A percentile compares a stretch with the other conserved stretches of the same genome.
Conservation (phyloP, 2,329 filamentous ascomycete species). For the Aspergillus uvarum region DNA sequence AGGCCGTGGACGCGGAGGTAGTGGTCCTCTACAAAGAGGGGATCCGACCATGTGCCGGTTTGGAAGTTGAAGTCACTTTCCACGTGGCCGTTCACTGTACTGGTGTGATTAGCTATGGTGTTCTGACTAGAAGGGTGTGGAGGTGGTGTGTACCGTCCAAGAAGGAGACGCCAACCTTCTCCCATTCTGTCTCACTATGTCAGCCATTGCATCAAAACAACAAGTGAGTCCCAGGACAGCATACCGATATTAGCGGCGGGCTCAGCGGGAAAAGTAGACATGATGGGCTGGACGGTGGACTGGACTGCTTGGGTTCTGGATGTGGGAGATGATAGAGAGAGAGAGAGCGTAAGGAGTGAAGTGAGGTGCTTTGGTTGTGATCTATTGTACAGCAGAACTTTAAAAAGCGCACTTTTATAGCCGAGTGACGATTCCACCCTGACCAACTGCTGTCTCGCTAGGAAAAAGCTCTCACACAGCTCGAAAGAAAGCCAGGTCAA, state of each 20-base stretch:
- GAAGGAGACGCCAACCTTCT: not conserved
- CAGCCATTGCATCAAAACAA: not conserved
- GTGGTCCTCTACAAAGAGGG: conserved; percentile 53
- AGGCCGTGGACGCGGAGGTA: conserved; percentile 56
- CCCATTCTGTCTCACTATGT: not conserved
- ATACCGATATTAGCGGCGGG: not conserved
- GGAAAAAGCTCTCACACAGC: too few species aligned
- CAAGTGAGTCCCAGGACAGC: not conserved
- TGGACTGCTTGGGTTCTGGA: not conserved
- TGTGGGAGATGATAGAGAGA: not conserved
- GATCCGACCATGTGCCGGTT: conserved; percentile 24
- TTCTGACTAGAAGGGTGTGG: not conserved
- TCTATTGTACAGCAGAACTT: not conserved
- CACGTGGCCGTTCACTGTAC: not conserved
- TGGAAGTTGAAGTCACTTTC: not conserved
- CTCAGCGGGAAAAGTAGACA: not conserved
- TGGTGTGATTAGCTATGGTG: not conserved
- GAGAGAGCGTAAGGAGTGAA: too few species aligned
- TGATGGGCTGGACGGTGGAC: too few species aligned
- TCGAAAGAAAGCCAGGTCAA: not conserved
- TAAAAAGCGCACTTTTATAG: not conserved
- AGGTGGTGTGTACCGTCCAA: not conserved
- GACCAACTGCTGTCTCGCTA: too few species aligned
- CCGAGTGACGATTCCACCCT: not conserved
- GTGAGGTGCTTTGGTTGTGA: not conserved